Evolutionary conservation across 78 protist species (phyloP), one percentile per base, ranked within the genome.

Genomic region (Tieghemostelium lacteum): DNA sequence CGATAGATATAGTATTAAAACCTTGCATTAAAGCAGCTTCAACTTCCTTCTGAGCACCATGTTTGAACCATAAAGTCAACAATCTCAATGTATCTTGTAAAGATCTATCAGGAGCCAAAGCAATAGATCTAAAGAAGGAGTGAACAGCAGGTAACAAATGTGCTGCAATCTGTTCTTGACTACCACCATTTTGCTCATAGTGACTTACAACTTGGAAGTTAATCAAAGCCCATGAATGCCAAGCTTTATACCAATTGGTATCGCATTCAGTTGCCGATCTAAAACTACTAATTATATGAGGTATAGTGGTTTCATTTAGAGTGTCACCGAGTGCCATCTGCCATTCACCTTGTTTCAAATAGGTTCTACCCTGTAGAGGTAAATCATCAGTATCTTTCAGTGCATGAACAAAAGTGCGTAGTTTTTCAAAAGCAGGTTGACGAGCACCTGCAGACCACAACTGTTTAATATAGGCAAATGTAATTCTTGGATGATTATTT

Each of bases 181-280:
- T 29, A 24, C 89, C 92, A 55, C 76, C 74, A 37, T 73, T 64
- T 63, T 96, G 86, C 37, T 96, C 96, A 52, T 93, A 76, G 64
- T 75, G 70, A 57, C 83, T 17, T 22, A 96, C 92, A 3, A 95
- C 95, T 52, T 95, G 92, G 33, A 93, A 96, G 86, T 98, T 96
- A 42, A 87, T 72, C 22, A 96, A 37, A 29, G 99, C 99, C 96
- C 95, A 97, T 37, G 92, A 61, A 93, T 97, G 99, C 99, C 99
- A 98, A 20, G 98, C 99, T 58, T 92, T 87, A 94, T 97, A 98
- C 97, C 98, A 96, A 26, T 60, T 31, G 22, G 85, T 86, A 72
- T 97, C 93, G 54, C 74, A 52, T 37, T 28, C 72, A 26, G 93
- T 92, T 26, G 99, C 98, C 0, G 75, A 42, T n/a, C 40, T 52